Percentiles rank a stretch among this genome's conserved stretches.
These are phyloP conservation scores for Millerago galiae DNA, from an alignment of 805 yeast species.

Conservation along the genomic window DNA sequence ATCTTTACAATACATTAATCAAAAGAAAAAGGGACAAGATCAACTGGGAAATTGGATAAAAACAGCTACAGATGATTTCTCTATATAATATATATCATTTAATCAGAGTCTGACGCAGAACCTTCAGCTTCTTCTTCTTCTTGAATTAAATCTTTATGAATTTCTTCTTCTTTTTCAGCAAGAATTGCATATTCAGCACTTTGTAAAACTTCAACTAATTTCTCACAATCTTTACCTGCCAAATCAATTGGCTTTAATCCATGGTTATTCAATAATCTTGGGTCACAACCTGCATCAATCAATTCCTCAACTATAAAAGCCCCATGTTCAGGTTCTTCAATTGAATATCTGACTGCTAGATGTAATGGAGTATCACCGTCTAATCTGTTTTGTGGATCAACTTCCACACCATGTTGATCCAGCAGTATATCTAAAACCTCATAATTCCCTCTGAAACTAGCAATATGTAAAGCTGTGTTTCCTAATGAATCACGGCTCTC, in stretches of 20 bases:
- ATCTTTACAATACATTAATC: not conserved
- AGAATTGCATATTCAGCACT: conserved; percentile 76
- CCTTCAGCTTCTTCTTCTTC: conserved; percentile 27
- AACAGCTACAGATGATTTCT: conserved; percentile 38
- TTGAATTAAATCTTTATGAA: conserved; percentile 25
- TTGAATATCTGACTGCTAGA: conserved; percentile 69
- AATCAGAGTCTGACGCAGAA: conserved; percentile 18
- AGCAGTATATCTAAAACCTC: conserved; percentile 77
- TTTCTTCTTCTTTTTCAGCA: conserved; percentile 23
- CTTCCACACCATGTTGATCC: conserved; percentile 86
- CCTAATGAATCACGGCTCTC: conserved; percentile 33
- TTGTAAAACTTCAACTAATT: conserved; percentile 58
- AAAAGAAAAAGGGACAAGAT: not conserved
- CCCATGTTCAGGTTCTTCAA: conserved; percentile 82
- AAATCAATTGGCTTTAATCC: conserved; percentile 75
- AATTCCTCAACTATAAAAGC: conserved; percentile 69
- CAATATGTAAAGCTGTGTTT: conserved; percentile 49
- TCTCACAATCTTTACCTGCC: conserved; percentile 36
- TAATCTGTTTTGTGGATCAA: conserved; percentile 67
- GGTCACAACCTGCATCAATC: conserved; percentile 89
- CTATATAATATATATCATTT: not conserved
- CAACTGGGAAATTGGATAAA: conserved; percentile 36
- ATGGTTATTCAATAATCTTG: conserved; percentile 49
- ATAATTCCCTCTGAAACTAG: conserved; percentile 76
- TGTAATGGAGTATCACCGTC: conserved; percentile 90